phyloP scores from a whole-genome alignment of 208 protist genomes.

The Wallacemonas sp. region DNA sequence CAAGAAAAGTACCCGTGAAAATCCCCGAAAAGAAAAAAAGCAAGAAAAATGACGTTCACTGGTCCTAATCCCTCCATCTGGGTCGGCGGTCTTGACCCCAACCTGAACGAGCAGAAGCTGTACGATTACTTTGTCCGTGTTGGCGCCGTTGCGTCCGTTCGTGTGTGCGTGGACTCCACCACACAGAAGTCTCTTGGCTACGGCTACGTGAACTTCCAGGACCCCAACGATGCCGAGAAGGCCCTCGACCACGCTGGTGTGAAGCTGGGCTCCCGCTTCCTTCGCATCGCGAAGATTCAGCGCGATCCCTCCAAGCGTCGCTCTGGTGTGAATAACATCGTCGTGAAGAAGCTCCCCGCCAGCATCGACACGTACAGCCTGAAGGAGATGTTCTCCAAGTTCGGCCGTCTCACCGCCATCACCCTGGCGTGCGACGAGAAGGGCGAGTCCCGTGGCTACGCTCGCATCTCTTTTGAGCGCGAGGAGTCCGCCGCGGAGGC shows the following conservation, averaged over 20 bases:
- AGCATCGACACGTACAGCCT: constrained; percentile 96
- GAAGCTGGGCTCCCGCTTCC: constrained; percentile 91
- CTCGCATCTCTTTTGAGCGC: constrained; percentile 96
- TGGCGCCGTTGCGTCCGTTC: constrained; percentile 97
- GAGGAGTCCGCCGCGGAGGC: constrained; percentile 93
- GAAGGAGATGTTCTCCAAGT: constrained; percentile 93
- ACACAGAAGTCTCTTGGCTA: constrained; percentile 98
- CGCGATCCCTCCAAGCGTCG: constrained; percentile 98
- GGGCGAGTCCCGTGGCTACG: constrained; percentile 94
- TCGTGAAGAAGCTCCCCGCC: constrained; percentile 98
- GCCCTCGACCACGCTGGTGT: constrained; percentile 98
- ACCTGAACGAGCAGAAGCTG: constrained; percentile 95
- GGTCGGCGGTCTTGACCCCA: constrained; percentile 96
- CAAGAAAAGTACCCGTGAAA: constrained; percentile 22
- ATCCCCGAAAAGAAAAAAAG: constrained; percentile 11
- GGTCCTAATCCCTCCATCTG: constrained; percentile 95
- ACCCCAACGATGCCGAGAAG: constrained; percentile 96
- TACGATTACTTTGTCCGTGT: constrained; percentile 98
- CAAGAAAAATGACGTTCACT: constrained; percentile 49
- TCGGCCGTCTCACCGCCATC: constrained; percentile 93
- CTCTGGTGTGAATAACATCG: constrained; percentile 97
- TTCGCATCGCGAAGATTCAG: constrained; percentile 99
- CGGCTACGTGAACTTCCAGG: constrained; percentile 99
- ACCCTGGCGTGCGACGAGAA: constrained; percentile 90
- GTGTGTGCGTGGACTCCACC: constrained; percentile 97